Evolutionary conservation across 176 grass and related monocot genomes (phyloP), one percentile per base, ranked within the genome.

Genomic region (Phyllostachys edulis): DNA sequence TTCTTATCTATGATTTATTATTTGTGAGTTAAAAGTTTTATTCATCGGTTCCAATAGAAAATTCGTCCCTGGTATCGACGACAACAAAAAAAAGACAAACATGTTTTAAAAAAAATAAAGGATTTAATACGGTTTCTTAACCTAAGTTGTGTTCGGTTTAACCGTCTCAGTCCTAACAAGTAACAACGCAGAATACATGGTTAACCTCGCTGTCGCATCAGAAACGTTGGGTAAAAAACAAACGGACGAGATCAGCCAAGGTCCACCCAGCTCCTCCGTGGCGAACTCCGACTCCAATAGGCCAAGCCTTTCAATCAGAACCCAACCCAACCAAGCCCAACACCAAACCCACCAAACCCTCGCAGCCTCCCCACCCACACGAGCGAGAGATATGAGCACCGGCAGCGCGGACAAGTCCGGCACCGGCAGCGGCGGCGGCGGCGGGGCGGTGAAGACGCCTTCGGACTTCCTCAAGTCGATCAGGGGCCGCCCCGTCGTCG

Each of bases 401-500:
- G 90, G 86, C 71, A 88, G 82, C 50, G 90, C 85, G 40, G 90
- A 91, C 34, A 87, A 78, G 23, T 85, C 89, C 40, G 87, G 87
- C 59, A 65, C 89, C 40, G 87, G 87, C 59, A 65, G 80, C 69
- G 80, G 32, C 2, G 32, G 85, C 50, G 79, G 91, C 32, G 32
- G 85, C 42, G 79, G 91, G 2, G 38, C 89, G 47, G 93, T 94
- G 57, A 98, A 94, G 93, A 98, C 93, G 47, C 96, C 91, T 11
- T 90, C 96, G 11, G 93, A 98, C 84, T 98, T 95, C 78, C 96
- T 98, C 87, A 98, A 98, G 87, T 98, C 91, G 14, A 98, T 98
- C 77, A 77, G 91, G 80, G 96, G 96, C 37, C 91, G 93, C 20
- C 91, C 96, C 66, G 96, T 98, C 75, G 93, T 98, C 47, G 96